Evolutionary conservation across 176 grass and related monocot species (phyloP).

Genomic region (Dendrocalamus sinicus): DNA sequence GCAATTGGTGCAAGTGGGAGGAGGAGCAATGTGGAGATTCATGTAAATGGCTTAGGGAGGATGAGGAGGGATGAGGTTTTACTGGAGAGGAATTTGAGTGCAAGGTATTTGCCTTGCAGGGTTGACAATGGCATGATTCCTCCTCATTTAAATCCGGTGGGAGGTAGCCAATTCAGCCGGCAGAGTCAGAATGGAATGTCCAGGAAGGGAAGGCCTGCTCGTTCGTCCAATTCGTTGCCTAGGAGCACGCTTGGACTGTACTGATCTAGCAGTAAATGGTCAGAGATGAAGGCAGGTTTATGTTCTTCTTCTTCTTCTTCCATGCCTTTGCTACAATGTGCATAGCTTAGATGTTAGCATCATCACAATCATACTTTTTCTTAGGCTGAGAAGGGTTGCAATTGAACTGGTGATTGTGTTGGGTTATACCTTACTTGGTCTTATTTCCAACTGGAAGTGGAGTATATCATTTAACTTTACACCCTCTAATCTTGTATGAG

Average conservation of each 20-base stretch:
- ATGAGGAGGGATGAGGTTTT: slow-evolving; percentile 71
- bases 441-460: slow-evolving; percentile 33
- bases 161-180: slow-evolving; percentile 41
- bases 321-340: slow-evolving; percentile 28
- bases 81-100: slow-evolving; percentile 70
- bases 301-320: neutral
- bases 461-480: slow-evolving; percentile 38
- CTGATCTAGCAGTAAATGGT: slow-evolving; percentile 30
- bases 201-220: slow-evolving; percentile 47
- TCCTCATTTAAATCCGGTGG: slow-evolving; percentile 51
- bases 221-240: slow-evolving; percentile 49
- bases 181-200: slow-evolving; percentile 48
- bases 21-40: slow-evolving; percentile 59
- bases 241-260: slow-evolving; percentile 55
- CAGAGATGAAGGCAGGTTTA: neutral
- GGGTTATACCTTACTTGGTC: slow-evolving; percentile 37
- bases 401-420: slow-evolving; percentile 22
- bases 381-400: slow-evolving; percentile 17
- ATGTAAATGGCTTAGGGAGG: slow-evolving; percentile 50
- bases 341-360: slow-evolving; percentile 28
- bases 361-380: slow-evolving; percentile 27
- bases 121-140: slow-evolving; percentile 47
- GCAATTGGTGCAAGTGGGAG: slow-evolving; percentile 49
- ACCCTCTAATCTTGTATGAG: slow-evolving; percentile 22
- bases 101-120: slow-evolving; percentile 52